Conservation (phyloP, 2,329 filamentous ascomycete species). For the Diaporthe vexans region DNA sequence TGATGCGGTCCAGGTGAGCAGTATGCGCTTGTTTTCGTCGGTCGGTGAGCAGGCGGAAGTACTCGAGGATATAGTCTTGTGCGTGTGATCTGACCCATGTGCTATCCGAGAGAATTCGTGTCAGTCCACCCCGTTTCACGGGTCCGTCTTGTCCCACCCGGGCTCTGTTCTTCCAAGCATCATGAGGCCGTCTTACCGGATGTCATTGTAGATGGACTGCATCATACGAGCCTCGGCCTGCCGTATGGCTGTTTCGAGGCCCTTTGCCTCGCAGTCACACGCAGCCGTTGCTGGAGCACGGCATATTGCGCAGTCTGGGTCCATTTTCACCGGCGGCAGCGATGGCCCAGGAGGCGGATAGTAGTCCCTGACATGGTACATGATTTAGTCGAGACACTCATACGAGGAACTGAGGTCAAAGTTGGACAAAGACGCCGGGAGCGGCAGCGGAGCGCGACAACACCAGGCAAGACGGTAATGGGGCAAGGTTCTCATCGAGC, state of each 20-base stretch:
- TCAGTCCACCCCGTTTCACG: constrained; percentile 10
- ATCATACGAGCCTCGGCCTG: constrained; percentile 76
- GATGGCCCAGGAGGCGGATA: constrained; percentile 46
- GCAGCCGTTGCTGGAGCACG: constrained; percentile 68
- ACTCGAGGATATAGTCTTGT: constrained; percentile 77
- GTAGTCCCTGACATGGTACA: constrained; percentile 41
- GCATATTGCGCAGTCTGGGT: constrained; percentile 79
- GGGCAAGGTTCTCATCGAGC: constrained; percentile 43
- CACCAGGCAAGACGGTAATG: constrained; percentile 15
- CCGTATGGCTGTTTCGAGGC: constrained; percentile 72
- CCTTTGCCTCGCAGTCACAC: constrained; percentile 77
- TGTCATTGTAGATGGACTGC: constrained; percentile 72
- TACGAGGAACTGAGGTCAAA: constrained; percentile 47
- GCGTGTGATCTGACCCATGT: constrained; percentile 75
- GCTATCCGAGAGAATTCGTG: constrained; percentile 53
- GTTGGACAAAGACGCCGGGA: constrained; percentile 45
- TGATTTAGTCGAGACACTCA: constrained; percentile 46
- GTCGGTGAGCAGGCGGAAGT: constrained; percentile 73
- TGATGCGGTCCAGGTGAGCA: constrained; percentile 68
- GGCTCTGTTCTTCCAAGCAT: background rate
- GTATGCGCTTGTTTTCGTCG: constrained; percentile 71
- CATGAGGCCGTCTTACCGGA: constrained; percentile 63
- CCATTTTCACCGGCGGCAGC: constrained; percentile 74
- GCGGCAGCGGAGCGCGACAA: background rate
- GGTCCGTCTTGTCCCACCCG: no score